These are phyloP conservation scores for Penicillium egyptiacum DNA, from an alignment of 495 filamentous ascomycete species.

Conservation along the genomic window DNA sequence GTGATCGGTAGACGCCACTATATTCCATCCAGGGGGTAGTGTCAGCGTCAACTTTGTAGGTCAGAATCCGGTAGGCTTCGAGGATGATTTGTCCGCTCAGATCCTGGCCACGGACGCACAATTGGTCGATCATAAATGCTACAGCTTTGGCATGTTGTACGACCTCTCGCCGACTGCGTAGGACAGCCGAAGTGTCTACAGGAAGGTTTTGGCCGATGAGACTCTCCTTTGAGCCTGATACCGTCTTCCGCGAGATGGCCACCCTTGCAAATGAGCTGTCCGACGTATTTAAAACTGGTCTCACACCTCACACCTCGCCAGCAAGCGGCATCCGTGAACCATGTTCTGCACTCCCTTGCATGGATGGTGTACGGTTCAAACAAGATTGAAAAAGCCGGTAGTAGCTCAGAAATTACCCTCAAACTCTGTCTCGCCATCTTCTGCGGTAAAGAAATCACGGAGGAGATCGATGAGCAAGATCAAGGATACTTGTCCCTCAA, in stretches of 20 bases:
- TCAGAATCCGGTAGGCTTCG: conserved; percentile 35
- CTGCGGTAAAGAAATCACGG: neutral
- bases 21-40: conserved; percentile 25
- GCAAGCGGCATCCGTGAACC: neutral
- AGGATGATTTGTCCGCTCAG: conserved; percentile 33
- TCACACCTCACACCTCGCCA: conserved; percentile 2
- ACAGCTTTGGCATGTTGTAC: conserved; percentile 39
- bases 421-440: conserved; percentile 13
- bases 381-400: conserved; percentile 7
- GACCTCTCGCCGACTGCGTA: conserved; percentile 28
- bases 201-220: neutral
- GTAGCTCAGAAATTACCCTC: neutral
- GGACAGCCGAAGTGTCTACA: conserved; percentile 6
- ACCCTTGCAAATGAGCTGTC: conserved; percentile 5
- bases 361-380: conserved; percentile 16
- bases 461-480: neutral
- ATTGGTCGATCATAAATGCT: conserved; percentile 21
- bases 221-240: conserved; percentile 1
- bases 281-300: neutral
- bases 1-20: conserved; percentile 27
- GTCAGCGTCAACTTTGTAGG: conserved; percentile 13
- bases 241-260: conserved; percentile 4
- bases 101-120: conserved; percentile 17
- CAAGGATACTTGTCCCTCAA: neutral
- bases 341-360: conserved; percentile 6